A percentile compares a stretch with the other conserved stretches of the same genome.
phyloP scores from a whole-genome alignment of 768 basidiomycete genomes.

The Galerina marginata region DNA sequence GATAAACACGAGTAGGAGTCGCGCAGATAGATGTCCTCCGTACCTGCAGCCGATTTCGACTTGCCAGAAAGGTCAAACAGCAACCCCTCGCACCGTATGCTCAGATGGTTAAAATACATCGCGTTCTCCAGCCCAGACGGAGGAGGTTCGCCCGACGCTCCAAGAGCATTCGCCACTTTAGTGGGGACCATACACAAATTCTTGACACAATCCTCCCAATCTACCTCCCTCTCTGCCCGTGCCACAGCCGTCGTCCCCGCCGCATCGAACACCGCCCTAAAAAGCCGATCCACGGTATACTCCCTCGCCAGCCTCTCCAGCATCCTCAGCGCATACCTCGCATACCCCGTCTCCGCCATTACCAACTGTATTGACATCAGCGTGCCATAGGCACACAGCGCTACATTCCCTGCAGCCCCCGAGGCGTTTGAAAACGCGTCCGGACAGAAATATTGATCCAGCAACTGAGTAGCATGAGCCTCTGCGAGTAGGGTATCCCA shows the following conservation, averaged over 20 bases:
- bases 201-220: slow-evolving; percentile 82
- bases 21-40: too few relatives aligned
- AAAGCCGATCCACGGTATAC: slow-evolving; percentile 75
- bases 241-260: slow-evolving; percentile 18
- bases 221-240: slow-evolving; percentile 33
- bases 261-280: slow-evolving; percentile 50
- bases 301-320: slow-evolving; percentile 58
- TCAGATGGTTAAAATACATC: slow-evolving; percentile 58
- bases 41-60: slow-evolving; percentile 20
- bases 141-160: slow-evolving; percentile 36
- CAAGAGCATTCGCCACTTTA: slow-evolving; percentile 79
- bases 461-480: slow-evolving; percentile 44
- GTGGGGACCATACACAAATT: slow-evolving; percentile 68
- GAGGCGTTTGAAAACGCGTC: slow-evolving; percentile 59
- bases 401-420: slow-evolving; percentile 55
- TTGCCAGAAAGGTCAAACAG: slow-evolving; percentile 46
- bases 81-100: slow-evolving; percentile 56
- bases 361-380: slow-evolving; percentile 49
- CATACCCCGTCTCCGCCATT: slow-evolving; percentile 48
- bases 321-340: slow-evolving; percentile 51
- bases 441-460: slow-evolving; percentile 79
- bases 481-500: slow-evolving; percentile 69
- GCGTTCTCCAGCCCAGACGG: slow-evolving; percentile 61
- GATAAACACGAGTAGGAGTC: slow-evolving; percentile 4
- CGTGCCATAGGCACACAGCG: slow-evolving; percentile 66